Base-by-base conservation (phyloP, 148 eudicot species). In the Camellia lanceoleosa region DNA sequence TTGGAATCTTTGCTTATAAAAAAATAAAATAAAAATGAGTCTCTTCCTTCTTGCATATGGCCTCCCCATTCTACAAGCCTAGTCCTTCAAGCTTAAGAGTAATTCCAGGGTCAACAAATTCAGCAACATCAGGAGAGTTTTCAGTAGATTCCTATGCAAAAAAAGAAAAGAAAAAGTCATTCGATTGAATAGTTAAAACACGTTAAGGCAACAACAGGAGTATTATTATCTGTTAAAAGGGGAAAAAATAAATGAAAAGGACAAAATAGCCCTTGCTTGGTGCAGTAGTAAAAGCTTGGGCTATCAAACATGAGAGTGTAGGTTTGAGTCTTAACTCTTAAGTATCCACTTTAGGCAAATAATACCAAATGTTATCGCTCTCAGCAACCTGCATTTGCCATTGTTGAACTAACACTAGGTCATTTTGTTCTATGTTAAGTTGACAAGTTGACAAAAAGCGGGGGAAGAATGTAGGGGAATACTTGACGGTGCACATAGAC, bases 291-390 rank as follows among this genome's bases (percentile, higher is more conserved):
- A 56, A 73, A 43, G 20, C 15, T 73, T n/a, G 74, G 49, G 61
- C 14, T 55, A 74, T 74, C 20, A 74, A 41, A 42, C 51, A 56
- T 73, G 47, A 56, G 76, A 73, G 38, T 73, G 64, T 43, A 74
- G 38, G 7, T 61, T 18, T 73, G 64, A 7, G 43, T 55, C 60
- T 54, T 46, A 69, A 7, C n/a, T 55, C 60, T 54, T 46, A 69
- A 68, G 19, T 68, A 38, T 41, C 59, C 75, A 71, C 76, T 55
- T 73, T 15, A 11, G 23, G 59, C 64, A 18, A 55, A 55, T 55
- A 52, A 20, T 71, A 41, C 74, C 42, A 73, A 41, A 54, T 49
- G 30, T 49, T 51, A n/a, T 71, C 23, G 5, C 18, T 49, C 59
- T 71, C 41, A 47, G 61, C 59, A 54, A 52, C 6, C 42, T 51